Percentiles rank a stretch among this genome's conserved stretches.
phyloP scores from a whole-genome alignment of 1,139 yeast genomes.

The Scheffersomyces illinoinensis region DNA sequence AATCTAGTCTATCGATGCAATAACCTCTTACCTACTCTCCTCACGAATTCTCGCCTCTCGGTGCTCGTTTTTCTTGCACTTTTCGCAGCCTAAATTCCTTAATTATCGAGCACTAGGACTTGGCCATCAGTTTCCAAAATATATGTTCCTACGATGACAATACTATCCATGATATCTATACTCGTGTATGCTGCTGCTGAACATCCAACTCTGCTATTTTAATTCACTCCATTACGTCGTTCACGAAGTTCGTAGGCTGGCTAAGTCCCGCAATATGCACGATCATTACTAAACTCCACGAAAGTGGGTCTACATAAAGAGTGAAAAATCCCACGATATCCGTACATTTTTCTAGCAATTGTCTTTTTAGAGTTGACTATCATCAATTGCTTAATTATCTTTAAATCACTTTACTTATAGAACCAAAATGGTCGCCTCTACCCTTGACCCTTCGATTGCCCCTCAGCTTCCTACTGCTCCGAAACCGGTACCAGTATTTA shows the following conservation, averaged over 20 bases:
- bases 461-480: conserved; percentile 16
- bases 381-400: neutral
- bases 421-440: neutral
- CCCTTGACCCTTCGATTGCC: conserved; percentile 6
- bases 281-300: neutral
- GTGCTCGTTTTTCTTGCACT: neutral
- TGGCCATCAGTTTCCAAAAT: neutral
- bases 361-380: too few relatives aligned
- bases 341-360: neutral
- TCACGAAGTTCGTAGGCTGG: neutral
- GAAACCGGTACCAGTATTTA: conserved; percentile 31
- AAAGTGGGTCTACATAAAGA: conserved; percentile 5
- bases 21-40: neutral
- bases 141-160: neutral
- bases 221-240: neutral
- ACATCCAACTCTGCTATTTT: neutral
- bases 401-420: neutral
- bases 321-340: neutral
- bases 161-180: neutral
- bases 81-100: neutral
- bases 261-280: neutral
- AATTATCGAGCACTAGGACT: neutral
- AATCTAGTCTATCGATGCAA: too few relatives aligned
- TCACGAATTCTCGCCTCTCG: neutral
- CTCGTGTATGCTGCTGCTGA: neutral